A percentile compares a stretch with the other conserved stretches of the same genome.
These are phyloP conservation scores for Colletotrichum sp. DNA, from an alignment of 2,329 filamentous ascomycete species.

Conservation along the genomic window DNA sequence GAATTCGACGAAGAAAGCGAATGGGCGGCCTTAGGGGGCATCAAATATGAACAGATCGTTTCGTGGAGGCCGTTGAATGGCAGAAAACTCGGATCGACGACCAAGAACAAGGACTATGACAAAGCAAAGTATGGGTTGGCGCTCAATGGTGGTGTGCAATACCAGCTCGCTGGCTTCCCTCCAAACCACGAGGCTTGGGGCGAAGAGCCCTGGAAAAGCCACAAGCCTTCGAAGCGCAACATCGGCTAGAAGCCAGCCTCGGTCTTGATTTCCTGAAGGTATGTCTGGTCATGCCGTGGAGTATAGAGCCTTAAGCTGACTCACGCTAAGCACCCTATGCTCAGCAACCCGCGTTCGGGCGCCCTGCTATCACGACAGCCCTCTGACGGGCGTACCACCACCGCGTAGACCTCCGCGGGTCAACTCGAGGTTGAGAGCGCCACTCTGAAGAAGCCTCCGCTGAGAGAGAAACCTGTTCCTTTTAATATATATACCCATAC, in stretches of 20 bases:
- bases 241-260: neutral
- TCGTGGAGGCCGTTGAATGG: neutral
- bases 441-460: neutral
- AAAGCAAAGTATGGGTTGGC: neutral
- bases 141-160: neutral
- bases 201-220: neutral
- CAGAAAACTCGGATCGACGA: neutral
- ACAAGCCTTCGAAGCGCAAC: neutral
- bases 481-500: too few relatives aligned
- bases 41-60: neutral
- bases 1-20: neutral
- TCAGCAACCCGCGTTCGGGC: rapidly evolving
- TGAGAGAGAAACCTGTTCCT: neutral
- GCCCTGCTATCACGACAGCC: neutral
- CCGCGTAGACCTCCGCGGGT: neutral
- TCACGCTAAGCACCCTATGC: rapidly evolving
- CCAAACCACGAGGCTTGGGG: neutral
- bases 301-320: neutral
- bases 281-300: neutral
- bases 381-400: neutral
- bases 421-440: rapidly evolving
- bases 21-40: neutral
- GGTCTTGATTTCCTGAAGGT: neutral
- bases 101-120: neutral
- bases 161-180: neutral